Conservation (phyloP, 305 asterid species). For the Nicotiana rustica region DNA sequence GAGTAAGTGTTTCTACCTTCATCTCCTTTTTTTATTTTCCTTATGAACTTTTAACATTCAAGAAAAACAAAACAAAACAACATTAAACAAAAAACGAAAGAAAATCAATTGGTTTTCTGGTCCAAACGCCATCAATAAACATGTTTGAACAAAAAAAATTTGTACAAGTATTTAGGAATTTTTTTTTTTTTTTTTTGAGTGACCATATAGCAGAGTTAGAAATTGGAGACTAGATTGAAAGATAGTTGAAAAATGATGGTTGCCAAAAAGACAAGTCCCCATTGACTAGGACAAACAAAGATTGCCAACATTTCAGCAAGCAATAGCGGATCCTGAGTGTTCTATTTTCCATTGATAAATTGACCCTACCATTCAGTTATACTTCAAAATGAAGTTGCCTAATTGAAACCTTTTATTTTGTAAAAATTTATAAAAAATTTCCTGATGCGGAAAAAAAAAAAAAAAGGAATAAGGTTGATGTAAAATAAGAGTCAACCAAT, state of each 20-base stretch:
- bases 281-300: constrained; percentile 27
- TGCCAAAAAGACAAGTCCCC: not conserved
- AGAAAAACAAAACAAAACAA: not conserved
- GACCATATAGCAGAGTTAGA: not conserved
- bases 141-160: not conserved
- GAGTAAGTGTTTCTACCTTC: constrained; percentile 67
- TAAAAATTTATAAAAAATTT: too few species aligned
- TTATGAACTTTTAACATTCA: not conserved
- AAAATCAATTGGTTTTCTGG: not conserved
- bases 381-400: not conserved
- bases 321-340: not conserved
- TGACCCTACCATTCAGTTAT: not conserved
- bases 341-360: not conserved
- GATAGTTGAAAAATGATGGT: constrained; percentile 12
- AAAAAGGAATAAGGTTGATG: too few species aligned
- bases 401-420: not conserved
- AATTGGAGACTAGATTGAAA: constrained; percentile 19
- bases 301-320: constrained; percentile 23
- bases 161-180: not conserved
- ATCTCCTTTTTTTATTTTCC: constrained; percentile 35
- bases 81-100: not conserved
- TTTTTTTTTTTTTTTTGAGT: not conserved
- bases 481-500: too few species aligned
- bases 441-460: too few species aligned
- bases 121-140: not conserved